Evolutionary conservation across 805 yeast genomes (phyloP).

Genomic region (Teunomyces pallodes): DNA sequence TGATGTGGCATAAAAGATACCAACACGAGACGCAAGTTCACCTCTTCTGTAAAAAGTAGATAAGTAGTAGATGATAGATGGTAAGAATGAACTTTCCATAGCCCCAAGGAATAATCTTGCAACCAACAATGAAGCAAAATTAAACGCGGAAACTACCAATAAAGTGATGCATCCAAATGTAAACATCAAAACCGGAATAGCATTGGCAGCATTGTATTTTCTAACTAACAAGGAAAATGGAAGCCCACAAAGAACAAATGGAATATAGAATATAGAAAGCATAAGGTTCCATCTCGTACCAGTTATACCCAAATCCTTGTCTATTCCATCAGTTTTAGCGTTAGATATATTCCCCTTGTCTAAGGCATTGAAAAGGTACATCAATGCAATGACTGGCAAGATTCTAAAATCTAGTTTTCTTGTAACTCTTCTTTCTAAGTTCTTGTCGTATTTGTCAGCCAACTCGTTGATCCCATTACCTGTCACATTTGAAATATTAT

Average conservation of each 20-base stretch:
- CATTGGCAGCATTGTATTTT: conserved; percentile 41
- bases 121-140: conserved; percentile 26
- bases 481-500: neutral
- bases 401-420: conserved; percentile 44
- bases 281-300: conserved; percentile 46
- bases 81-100: conserved; percentile 37
- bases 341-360: conserved; percentile 50
- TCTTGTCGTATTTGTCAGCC: conserved; percentile 15
- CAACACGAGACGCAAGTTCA: conserved; percentile 35
- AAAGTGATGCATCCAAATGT: conserved; percentile 44
- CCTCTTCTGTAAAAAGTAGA: conserved; percentile 37
- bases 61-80: conserved; percentile 37
- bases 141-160: conserved; percentile 36
- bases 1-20: conserved; percentile 36
- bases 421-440: conserved; percentile 28
- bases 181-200: conserved; percentile 44
- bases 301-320: conserved; percentile 36
- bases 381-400: conserved; percentile 43
- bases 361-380: conserved; percentile 48
- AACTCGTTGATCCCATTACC: neutral
- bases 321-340: conserved; percentile 48
- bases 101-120: conserved; percentile 40
- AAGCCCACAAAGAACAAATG: conserved; percentile 44
- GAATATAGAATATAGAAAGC: conserved; percentile 45
- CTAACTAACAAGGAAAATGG: conserved; percentile 43